Evolutionary conservation across 2,329 filamentous ascomycete genomes (phyloP).

Genomic region (Fusarium verticillioides): DNA sequence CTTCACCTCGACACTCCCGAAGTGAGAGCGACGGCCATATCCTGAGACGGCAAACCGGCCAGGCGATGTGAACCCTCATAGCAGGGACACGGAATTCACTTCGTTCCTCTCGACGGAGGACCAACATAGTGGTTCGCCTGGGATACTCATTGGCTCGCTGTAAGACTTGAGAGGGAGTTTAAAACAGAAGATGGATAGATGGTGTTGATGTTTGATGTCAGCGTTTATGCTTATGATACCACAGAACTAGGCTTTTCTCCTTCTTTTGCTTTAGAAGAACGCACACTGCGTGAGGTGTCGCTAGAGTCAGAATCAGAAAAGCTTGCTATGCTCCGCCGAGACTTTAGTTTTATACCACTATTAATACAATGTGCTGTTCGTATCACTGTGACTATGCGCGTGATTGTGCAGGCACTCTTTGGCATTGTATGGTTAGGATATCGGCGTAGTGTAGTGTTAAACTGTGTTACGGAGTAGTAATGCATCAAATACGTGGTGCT

Average conservation of each 20-base stretch:
- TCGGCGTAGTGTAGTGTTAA: background rate
- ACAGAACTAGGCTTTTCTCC: constrained; percentile 35
- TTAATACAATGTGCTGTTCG: constrained; percentile 33
- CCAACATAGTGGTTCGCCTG: constrained; percentile 20
- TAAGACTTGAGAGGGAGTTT: background rate
- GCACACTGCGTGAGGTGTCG: constrained; percentile 28
- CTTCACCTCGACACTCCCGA: constrained; percentile 29
- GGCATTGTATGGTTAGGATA: background rate
- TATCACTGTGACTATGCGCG: background rate
- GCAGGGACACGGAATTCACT: constrained; percentile 18
- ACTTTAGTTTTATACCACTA: constrained; percentile 37
- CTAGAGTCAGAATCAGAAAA: constrained; percentile 37
- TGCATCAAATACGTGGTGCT: background rate
- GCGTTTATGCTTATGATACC: constrained; percentile 43
- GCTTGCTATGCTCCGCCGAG: constrained; percentile 38
- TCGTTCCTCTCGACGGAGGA: constrained; percentile 32
- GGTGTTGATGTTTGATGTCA: constrained; percentile 40
- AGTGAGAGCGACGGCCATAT: constrained; percentile 29
- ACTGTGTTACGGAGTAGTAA: background rate
- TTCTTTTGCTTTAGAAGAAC: constrained; percentile 28
- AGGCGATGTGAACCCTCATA: constrained; percentile 16
- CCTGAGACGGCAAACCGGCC: constrained; percentile 23
- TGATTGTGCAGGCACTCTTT: background rate
- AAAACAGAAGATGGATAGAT: constrained; percentile 29
- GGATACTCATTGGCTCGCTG: constrained; percentile 31